phyloP scores from a whole-genome alignment of 2,329 filamentous ascomycete species.

The Diplocarpon mali region DNA sequence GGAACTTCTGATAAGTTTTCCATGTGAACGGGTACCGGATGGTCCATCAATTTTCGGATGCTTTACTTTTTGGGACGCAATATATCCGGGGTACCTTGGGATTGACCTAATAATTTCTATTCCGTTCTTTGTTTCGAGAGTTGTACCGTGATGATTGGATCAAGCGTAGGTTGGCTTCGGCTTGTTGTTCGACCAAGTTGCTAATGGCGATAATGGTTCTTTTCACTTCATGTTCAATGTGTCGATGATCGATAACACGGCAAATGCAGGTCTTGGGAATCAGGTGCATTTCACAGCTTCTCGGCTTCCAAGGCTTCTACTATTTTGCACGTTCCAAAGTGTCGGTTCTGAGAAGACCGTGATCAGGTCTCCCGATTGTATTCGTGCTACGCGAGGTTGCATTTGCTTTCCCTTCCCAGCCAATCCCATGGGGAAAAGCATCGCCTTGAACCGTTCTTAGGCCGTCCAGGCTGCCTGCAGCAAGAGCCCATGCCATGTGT shows the following conservation, averaged over 20 bases:
- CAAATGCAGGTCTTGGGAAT: no score
- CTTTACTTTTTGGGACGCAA: background rate
- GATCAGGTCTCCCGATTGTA: background rate
- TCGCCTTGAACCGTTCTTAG: background rate
- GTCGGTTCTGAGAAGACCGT: background rate
- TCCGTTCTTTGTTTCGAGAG: background rate
- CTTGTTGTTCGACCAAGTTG: background rate
- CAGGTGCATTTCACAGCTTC: background rate
- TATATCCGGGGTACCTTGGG: background rate
- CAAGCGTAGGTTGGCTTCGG: no score
- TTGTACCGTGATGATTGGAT: background rate
- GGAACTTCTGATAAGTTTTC: slow-evolving; percentile 22
- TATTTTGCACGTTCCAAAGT: background rate
- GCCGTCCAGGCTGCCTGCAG: background rate
- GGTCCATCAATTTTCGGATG: background rate
- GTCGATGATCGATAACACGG: background rate
- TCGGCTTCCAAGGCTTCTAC: background rate
- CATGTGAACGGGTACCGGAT: slow-evolving; percentile 11
- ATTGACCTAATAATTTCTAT: background rate
- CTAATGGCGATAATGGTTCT: background rate
- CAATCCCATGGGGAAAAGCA: background rate
- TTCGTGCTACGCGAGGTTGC: background rate
- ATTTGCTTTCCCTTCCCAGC: background rate
- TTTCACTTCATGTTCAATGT: background rate
- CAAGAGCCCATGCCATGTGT: background rate